Evolutionary conservation across 768 basidiomycete species (phyloP).

Genomic region (Kondoa malvinella): DNA sequence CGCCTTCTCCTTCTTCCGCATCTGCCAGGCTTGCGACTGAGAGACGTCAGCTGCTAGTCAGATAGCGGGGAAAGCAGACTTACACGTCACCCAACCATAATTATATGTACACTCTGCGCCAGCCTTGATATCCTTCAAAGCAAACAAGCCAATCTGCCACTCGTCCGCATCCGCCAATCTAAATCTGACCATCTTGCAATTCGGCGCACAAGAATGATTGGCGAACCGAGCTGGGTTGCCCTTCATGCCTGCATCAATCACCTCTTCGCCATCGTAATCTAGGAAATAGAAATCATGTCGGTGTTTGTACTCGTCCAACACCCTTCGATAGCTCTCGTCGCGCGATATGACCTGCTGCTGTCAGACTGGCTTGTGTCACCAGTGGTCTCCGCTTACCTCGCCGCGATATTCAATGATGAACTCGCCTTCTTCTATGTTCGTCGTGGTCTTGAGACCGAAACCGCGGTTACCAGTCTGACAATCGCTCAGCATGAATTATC

Average conservation of each 20-base stretch:
- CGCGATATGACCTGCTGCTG: slow-evolving; percentile 28
- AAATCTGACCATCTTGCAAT: slow-evolving; percentile 32
- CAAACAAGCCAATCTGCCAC: slow-evolving; percentile 35
- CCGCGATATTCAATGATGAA: slow-evolving; percentile 35
- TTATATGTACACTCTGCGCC: slow-evolving; percentile 30
- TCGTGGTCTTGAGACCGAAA: slow-evolving; percentile 31
- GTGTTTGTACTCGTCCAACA: slow-evolving; percentile 4
- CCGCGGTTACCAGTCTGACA: slow-evolving; percentile 32
- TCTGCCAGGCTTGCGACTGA: slow-evolving; percentile 22
- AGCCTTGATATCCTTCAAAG: slow-evolving; percentile 29
- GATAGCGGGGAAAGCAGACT: not conserved
- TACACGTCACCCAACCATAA: not conserved
- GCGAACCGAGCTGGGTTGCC: slow-evolving; percentile 35
- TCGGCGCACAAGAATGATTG: slow-evolving; percentile 34
- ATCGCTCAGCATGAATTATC: not conserved
- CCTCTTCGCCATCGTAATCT: slow-evolving; percentile 34
- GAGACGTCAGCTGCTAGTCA: not conserved
- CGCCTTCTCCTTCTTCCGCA: slow-evolving; percentile 11
- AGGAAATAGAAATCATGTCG: slow-evolving; percentile 29
- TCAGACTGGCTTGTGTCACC: not conserved
- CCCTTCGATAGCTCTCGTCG: slow-evolving; percentile 22
- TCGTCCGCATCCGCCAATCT: slow-evolving; percentile 30
- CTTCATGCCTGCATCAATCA: slow-evolving; percentile 33
- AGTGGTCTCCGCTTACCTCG: slow-evolving; percentile 23
- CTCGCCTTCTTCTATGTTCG: slow-evolving; percentile 28